Evolutionary conservation across 2,329 filamentous ascomycete species (phyloP), one percentile per base, ranked within the genome.

Genomic region (Neopestalotiopsis sp.): DNA sequence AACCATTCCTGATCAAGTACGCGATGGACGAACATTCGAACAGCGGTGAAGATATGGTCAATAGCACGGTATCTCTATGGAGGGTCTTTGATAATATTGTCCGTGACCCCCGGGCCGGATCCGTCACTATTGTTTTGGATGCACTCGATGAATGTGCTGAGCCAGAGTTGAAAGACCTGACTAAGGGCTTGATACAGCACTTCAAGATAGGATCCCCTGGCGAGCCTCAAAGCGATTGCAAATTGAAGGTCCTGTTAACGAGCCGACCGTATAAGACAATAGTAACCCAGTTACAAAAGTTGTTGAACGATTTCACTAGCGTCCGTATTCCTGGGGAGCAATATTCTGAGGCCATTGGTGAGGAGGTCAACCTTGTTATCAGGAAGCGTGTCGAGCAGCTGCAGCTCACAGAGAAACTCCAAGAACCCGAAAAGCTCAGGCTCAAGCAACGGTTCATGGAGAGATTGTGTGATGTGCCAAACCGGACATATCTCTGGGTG

Each of bases 401-500:
- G 14, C 24, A 58, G 3, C 58, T 80, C 5, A 65, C 64, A 28
- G 24, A 28, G 24, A 4, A 28, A 2, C 24, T 28, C 24, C 24
- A 2, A 2, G 24, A 28, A 28, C 3, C 24, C 24, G 3, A 28
- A 28, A 3, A 4, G 40, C 6, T 34, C 0, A 6, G 69, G 7
- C 58, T 76, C 34, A 28, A 28, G 74, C 71, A 34, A 49, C 28
- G 73, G 24, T 61, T 80, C 0, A 57, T 68, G 65, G 14, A 71
- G 67, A 70, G 45, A 12, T 62, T 78, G 59, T 67, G 70, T 24
- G 58, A 63, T 6, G 67, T 67, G 32, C 38, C 69, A 0, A 71
- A 82, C 49, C 77, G 79, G 12, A 82, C 79, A 0, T 82, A 81
- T 62, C 78, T 83, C n/a, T 82, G 77, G 80, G 71, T 81, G 4